Percentiles rank a stretch among this genome's conserved stretches.
Evolutionary conservation across 495 filamentous ascomycete species (phyloP).

Genomic region (Immersiella caudata): DNA sequence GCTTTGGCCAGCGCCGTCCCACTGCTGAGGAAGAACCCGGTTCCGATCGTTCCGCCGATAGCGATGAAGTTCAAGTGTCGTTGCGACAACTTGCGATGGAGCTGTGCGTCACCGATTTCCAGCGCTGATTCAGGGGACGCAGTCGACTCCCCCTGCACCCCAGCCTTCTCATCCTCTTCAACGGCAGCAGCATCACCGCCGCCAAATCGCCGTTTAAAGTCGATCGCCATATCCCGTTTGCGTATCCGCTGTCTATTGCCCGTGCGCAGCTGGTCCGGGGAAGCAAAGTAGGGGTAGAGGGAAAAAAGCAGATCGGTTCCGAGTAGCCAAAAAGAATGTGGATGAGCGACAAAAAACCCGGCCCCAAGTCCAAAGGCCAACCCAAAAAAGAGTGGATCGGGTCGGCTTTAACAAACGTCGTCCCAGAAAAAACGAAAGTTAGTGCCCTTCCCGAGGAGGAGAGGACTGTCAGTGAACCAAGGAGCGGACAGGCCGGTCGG

Average conservation of each 20-base stretch:
- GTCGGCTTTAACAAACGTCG: not conserved
- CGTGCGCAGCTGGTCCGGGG: not conserved
- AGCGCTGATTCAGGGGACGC: slow-evolving; percentile 2
- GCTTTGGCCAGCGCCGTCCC: slow-evolving; percentile 62
- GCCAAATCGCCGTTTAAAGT: not conserved
- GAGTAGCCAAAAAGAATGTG: not conserved
- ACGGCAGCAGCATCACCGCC: not conserved
- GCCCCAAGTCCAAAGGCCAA: not conserved
- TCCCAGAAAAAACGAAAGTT: not conserved
- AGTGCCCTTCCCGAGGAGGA: not conserved
- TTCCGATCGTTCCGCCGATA: slow-evolving; percentile 74
- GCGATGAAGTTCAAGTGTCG: slow-evolving; percentile 66
- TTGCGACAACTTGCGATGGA: slow-evolving; percentile 38
- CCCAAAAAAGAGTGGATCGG: not conserved
- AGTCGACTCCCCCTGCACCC: not conserved
- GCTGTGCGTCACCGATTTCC: slow-evolving; percentile 26
- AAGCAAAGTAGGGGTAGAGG: not conserved
- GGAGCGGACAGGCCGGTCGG: not conserved
- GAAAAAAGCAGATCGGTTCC: not conserved
- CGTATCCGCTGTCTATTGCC: not conserved
- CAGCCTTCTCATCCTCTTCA: not conserved
- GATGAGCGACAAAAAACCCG: not conserved
- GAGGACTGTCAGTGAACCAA: not conserved
- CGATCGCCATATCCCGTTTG: slow-evolving; percentile 1
- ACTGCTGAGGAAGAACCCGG: slow-evolving; percentile 74